These are phyloP conservation scores for Monilinia aucupariae DNA, from an alignment of 2,329 filamentous ascomycete species.

Conservation along the genomic window DNA sequence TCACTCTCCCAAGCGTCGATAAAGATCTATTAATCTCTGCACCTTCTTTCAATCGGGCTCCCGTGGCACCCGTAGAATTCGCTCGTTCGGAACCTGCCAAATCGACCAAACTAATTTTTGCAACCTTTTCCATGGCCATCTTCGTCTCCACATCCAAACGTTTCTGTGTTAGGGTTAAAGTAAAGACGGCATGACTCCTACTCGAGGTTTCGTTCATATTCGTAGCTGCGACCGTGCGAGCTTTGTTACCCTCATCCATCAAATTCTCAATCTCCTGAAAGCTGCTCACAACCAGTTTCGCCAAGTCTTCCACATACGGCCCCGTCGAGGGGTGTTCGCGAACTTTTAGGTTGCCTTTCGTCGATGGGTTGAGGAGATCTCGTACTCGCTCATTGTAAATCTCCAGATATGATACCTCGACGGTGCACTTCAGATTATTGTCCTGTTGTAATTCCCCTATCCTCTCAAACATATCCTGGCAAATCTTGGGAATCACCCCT, in stretches of 20 bases:
- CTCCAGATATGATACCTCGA: constrained; percentile 97
- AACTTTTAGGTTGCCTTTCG: constrained; percentile 94
- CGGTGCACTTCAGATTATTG: constrained; percentile 76
- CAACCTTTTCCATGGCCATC: constrained; percentile 96
- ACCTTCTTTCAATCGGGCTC: constrained; percentile 90
- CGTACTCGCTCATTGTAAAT: constrained; percentile 98
- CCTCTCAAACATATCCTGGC: constrained; percentile 92
- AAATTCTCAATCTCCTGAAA: constrained; percentile 95
- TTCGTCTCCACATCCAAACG: constrained; percentile 85
- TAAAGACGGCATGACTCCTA: constrained; percentile 97
- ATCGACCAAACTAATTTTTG: constrained; percentile 97
- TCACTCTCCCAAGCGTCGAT: constrained; percentile 93
- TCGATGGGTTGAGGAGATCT: constrained; percentile 89
- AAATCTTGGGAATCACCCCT: constrained; percentile 94
- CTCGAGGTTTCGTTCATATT: constrained; percentile 99
- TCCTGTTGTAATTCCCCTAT: constrained; percentile 68
- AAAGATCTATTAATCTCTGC: constrained; percentile 97
- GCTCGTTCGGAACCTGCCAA: constrained; percentile 95
- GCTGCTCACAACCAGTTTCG: constrained; percentile 87
- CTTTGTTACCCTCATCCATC: constrained; percentile 99
- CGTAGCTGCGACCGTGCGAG: constrained; percentile 91
- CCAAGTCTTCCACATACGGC: constrained; percentile 95
- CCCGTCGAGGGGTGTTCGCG: constrained; percentile 96
- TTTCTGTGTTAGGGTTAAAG: constrained; percentile 91
- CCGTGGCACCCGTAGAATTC: constrained; percentile 93